Percentiles rank a stretch among this genome's conserved stretches.
These are phyloP conservation scores for Penicillium glabrum DNA, from an alignment of 2,329 filamentous ascomycete genomes.

Conservation along the genomic window DNA sequence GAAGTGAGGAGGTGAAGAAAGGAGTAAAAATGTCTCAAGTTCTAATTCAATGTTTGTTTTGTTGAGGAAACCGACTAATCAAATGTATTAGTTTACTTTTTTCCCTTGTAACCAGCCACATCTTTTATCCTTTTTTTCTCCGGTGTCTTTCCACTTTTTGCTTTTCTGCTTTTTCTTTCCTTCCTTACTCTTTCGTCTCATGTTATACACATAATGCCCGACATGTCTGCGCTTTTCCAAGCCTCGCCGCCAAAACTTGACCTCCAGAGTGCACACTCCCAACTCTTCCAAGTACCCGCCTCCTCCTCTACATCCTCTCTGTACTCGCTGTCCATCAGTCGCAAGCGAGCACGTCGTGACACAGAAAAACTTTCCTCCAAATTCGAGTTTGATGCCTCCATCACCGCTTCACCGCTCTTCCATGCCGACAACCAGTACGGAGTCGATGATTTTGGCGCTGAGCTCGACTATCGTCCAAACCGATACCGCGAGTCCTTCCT, in stretches of 20 bases:
- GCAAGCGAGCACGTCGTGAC: slow-evolving; percentile 34
- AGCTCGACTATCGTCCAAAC: slow-evolving; percentile 44
- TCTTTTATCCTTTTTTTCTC: not conserved
- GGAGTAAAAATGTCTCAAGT: not conserved
- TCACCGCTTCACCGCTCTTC: slow-evolving; percentile 36
- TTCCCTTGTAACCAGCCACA: not conserved
- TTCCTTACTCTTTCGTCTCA: not conserved
- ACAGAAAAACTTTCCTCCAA: slow-evolving; percentile 23
- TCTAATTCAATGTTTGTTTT: not conserved
- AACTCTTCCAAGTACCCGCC: slow-evolving; percentile 37
- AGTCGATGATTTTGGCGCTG: slow-evolving; percentile 27
- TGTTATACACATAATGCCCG: slow-evolving; percentile 16
- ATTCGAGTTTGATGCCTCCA: slow-evolving; percentile 22
- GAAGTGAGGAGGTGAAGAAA: not conserved
- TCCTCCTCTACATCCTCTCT: slow-evolving; percentile 39
- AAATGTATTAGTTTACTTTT: not conserved
- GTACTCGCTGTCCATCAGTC: slow-evolving; percentile 34
- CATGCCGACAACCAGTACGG: slow-evolving; percentile 30
- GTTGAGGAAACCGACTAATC: not conserved
- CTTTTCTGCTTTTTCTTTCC: not conserved
- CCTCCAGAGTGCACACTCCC: slow-evolving; percentile 37
- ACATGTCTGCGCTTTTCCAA: slow-evolving; percentile 37
- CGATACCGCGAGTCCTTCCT: slow-evolving; percentile 37
- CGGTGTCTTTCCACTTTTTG: not conserved
- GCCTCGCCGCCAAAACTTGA: slow-evolving; percentile 40